Evolutionary conservation across 75 land plant genomes (phyloP).

Genomic region (Selaginella tamariscina): DNA sequence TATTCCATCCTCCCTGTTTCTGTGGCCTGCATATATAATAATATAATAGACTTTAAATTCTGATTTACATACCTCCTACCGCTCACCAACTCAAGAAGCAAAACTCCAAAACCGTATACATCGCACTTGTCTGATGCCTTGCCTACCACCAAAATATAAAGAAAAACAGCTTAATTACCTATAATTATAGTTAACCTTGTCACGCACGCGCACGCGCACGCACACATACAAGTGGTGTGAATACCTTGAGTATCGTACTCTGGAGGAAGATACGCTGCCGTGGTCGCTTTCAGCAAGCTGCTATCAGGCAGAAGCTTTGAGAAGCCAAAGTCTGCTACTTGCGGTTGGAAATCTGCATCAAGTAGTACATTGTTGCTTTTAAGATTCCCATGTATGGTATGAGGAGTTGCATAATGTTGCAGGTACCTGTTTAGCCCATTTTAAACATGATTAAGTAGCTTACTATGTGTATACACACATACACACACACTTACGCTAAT

Average conservation of each 20-base stretch:
- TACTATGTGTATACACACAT: not conserved
- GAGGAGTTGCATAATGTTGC: conserved; percentile 6
- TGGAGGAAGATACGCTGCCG: not conserved
- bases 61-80: not conserved
- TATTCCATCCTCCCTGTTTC: not conserved
- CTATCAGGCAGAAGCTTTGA: not conserved
- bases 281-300: not conserved
- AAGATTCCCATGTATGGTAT: not conserved
- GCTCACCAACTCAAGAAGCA: conserved; percentile 5
- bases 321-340: conserved; percentile 11
- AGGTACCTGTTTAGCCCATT: not conserved
- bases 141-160: not conserved
- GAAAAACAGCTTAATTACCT: too few species aligned
- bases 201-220: too few species aligned
- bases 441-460: not conserved
- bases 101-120: conserved; percentile 10
- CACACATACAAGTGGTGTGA: too few species aligned
- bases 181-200: too few species aligned
- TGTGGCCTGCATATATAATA: not conserved
- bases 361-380: conserved; percentile 6
- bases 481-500: conserved; percentile 1
- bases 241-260: not conserved
- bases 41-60: not conserved
- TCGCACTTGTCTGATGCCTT: not conserved
- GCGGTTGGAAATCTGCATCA: conserved; percentile 1